phyloP scores from a whole-genome alignment of 129 eudicot genomes.

The Centella asiatica region DNA sequence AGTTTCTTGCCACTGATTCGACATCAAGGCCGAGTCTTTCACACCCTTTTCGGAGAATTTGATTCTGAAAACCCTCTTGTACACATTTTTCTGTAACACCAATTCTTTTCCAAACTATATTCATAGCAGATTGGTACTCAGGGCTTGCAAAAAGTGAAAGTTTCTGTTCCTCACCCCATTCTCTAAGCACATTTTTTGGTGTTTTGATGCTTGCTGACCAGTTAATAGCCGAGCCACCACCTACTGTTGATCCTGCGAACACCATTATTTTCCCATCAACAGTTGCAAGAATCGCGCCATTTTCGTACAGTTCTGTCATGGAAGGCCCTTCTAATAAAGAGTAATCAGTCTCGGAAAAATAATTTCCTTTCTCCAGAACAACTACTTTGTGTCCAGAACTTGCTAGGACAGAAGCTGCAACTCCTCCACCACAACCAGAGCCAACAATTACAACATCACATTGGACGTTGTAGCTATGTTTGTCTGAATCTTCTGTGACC shows the following conservation, averaged over 20 bases:
- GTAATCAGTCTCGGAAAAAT: neutral
- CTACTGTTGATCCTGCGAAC: neutral
- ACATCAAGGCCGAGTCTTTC: conserved; percentile 30
- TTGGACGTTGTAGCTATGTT: neutral
- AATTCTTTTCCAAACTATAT: conserved; percentile 22
- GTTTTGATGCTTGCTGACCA: neutral
- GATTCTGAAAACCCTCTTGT: conserved; percentile 39
- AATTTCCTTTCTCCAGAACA: neutral
- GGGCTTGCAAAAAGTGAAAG: neutral
- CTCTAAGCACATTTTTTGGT: neutral
- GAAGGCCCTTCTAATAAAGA: neutral
- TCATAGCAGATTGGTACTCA: neutral
- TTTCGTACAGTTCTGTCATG: neutral
- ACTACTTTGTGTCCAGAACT: neutral
- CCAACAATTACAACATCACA: conserved; percentile 5
- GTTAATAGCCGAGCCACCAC: neutral
- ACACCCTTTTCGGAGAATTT: conserved; percentile 38
- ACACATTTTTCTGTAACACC: conserved; percentile 32
- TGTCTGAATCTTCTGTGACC: neutral
- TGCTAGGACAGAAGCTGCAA: neutral
- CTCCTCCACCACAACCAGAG: conserved; percentile 2
- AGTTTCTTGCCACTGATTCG: conserved; percentile 30
- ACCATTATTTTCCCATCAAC: neutral
- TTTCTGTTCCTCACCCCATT: neutral
- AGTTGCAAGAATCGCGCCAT: neutral